A percentile compares a stretch with the other conserved stretches of the same genome.
These are phyloP conservation scores for Backusella australiensis DNA, from an alignment of 192 early-diverging fungal species.

Conservation along the genomic window DNA sequence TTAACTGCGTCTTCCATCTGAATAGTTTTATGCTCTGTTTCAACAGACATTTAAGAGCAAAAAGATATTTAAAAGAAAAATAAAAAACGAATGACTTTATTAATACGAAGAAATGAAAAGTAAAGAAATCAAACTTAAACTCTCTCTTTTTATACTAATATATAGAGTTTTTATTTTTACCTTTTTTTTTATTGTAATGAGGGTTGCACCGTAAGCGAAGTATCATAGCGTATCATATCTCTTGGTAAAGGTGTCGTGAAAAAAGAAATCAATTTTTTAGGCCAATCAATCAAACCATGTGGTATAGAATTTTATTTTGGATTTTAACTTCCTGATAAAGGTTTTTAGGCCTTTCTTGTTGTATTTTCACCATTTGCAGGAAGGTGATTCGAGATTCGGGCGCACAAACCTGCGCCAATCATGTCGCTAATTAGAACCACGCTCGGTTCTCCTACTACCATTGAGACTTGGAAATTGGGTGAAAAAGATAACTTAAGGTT, in stretches of 20 bases:
- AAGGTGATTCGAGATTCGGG: not conserved
- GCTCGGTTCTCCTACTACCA: not conserved
- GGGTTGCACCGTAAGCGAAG: not conserved
- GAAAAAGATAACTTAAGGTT: not conserved
- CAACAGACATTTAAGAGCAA: not conserved
- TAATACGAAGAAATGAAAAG: not conserved
- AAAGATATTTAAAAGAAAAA: not conserved
- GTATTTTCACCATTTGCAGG: not conserved
- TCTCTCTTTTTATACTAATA: not conserved
- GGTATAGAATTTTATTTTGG: slow-evolving; percentile 1
- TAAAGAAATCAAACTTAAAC: not conserved
- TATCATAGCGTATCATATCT: not conserved
- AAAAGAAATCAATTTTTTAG: slow-evolving; percentile 2
- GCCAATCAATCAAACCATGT: not conserved
- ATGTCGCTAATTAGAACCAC: not conserved
- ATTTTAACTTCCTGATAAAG: slow-evolving; percentile 1
- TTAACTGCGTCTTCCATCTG: not conserved
- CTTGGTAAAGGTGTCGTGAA: not conserved
- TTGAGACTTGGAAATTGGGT: not conserved
- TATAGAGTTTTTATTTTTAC: not conserved
- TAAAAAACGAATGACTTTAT: not conserved
- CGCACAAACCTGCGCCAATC: not conserved
- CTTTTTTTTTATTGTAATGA: not conserved
- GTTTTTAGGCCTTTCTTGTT: slow-evolving; percentile 4
- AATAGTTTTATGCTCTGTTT: not conserved